Conservation (phyloP, 805 yeast species). For the Sugiyamaella lignohabitans region DNA sequence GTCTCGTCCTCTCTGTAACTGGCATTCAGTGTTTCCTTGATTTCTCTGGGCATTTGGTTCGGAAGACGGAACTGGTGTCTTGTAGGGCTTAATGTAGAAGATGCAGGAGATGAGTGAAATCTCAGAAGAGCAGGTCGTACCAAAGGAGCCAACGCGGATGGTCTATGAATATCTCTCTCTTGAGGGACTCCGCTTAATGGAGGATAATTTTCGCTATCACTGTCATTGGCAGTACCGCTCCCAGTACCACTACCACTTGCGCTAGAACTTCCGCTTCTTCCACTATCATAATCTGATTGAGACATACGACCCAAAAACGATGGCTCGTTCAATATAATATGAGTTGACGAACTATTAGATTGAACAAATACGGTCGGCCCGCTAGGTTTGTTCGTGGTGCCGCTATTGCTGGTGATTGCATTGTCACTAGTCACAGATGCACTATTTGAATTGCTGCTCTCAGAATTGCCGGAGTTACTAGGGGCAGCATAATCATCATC, state of each 20-base stretch:
- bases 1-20: conserved; percentile 25
- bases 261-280: not conserved
- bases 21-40: conserved; percentile 32
- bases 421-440: no score
- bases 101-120: conserved; percentile 30
- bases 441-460: no score
- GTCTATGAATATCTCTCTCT: no score
- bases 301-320: no score
- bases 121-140: conserved; percentile 31
- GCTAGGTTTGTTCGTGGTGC: not conserved
- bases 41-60: conserved; percentile 28
- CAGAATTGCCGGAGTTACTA: not conserved
- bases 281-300: not conserved
- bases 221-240: no score
- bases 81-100: conserved; percentile 28
- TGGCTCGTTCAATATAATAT: no score
- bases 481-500: not conserved
- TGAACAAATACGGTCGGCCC: not conserved
- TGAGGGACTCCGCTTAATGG: no score
- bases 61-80: conserved; percentile 33
- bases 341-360: not conserved
- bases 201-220: no score
- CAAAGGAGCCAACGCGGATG: not conserved
- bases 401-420: no score
- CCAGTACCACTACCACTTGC: no score